These are phyloP conservation scores for Capillidium heterosporum DNA, from an alignment of 371 early-diverging fungal species.

Conservation along the genomic window DNA sequence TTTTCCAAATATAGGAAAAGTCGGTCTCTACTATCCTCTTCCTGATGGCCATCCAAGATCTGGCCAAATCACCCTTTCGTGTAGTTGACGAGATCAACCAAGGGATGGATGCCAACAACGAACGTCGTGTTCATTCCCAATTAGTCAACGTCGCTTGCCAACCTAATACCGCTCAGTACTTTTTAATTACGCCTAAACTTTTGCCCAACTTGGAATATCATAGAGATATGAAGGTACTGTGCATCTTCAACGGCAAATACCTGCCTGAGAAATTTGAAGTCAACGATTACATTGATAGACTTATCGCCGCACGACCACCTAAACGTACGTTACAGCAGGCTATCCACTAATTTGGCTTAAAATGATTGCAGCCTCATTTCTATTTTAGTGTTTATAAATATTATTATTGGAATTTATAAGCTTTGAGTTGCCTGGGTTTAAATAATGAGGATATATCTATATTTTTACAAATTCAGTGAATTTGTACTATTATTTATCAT, in stretches of 20 bases:
- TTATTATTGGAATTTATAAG: no score
- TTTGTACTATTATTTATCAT: no score
- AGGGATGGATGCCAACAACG: constrained; percentile 99
- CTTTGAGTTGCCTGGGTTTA: no score
- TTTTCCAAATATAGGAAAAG: constrained; percentile 32
- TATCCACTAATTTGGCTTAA: no score
- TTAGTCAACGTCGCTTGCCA: constrained; percentile 58
- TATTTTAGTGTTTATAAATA: no score
- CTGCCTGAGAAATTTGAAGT: constrained; percentile 32
- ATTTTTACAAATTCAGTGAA: no score
- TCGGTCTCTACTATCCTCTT: constrained; percentile 95
- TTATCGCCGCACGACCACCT: no score
- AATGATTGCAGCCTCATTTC: no score
- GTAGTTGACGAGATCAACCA: constrained; percentile 99
- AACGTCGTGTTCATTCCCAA: constrained; percentile 88
- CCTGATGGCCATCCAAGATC: constrained; percentile 81
- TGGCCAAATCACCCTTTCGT: constrained; percentile 86
- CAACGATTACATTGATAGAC: no score
- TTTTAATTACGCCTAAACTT: constrained; percentile 98
- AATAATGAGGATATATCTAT: no score
- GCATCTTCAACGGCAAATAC: constrained; percentile 90
- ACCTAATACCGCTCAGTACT: constrained; percentile 65
- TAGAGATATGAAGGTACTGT: constrained; percentile 76
- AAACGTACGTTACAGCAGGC: no score
- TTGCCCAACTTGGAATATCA: constrained; percentile 90